Percentiles rank a stretch among this genome's conserved stretches.
These are phyloP conservation scores for Nematocida sp. DNA, from an alignment of 371 early-diverging fungal species.

Conservation along the genomic window DNA sequence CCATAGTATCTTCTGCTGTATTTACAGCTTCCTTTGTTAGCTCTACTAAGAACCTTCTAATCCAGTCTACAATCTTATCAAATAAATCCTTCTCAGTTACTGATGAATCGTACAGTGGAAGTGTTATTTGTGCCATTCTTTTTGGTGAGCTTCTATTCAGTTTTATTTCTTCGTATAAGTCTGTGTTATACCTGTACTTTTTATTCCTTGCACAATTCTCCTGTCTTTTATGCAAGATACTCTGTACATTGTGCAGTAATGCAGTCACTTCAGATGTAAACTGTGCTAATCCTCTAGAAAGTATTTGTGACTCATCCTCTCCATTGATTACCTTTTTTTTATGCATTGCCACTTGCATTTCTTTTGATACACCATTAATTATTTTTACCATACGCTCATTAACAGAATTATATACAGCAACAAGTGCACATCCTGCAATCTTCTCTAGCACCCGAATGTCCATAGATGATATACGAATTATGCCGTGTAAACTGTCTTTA, in stretches of 20 bases:
- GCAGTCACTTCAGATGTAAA: slow-evolving; percentile 1
- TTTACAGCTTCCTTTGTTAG: slow-evolving; percentile 2
- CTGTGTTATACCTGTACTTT: slow-evolving; percentile 13
- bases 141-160: background rate
- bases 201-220: background rate
- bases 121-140: background rate
- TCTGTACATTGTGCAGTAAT: slow-evolving; percentile 8
- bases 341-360: background rate
- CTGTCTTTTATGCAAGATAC: background rate
- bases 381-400: background rate
- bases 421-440: slow-evolving; percentile 18
- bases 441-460: slow-evolving; percentile 14
- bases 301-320: slow-evolving; percentile 24
- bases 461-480: background rate
- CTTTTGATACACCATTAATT: slow-evolving; percentile 25
- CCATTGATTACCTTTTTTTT: background rate
- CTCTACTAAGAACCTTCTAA: slow-evolving; percentile 7
- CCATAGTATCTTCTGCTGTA: background rate
- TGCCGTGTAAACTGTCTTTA: background rate
- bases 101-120: slow-evolving; percentile 11
- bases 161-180: slow-evolving; percentile 18
- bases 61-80: slow-evolving; percentile 17
- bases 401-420: slow-evolving; percentile 14
- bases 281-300: background rate
- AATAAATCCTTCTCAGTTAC: slow-evolving; percentile 7